Base-by-base conservation (phyloP, 495 filamentous ascomycete species). In the Aspergillus kassunensis region DNA sequence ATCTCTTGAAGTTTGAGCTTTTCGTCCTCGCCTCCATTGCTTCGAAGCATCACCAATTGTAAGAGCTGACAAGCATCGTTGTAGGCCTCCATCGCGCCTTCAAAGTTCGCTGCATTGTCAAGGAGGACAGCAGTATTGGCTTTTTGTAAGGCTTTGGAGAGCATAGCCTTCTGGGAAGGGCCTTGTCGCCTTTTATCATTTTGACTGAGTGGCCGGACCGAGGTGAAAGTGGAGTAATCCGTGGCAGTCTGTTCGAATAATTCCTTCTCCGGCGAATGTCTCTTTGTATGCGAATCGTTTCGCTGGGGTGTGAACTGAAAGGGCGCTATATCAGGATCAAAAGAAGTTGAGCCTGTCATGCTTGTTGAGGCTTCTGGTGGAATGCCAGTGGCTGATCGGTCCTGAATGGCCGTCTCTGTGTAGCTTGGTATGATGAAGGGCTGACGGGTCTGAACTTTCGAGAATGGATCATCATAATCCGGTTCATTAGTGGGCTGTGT, bases 61-160 rank as follows among this genome's bases (percentile, higher is more conserved):
- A 98, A 72, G 56, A 97, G 70, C 19, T 79, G 74, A 59, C 95
- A 96, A 5, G 92, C 91, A 70, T 97, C 95, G 15, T 76, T 77
- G 63, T 98, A 98, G 20, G 93, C 91, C 59, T 89, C 82, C 73
- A 93, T 86, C 24, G 93, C 93, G 20, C 91, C 91, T 64, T 93
- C 90, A 57, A 91, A 87, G 65, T 97, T 96, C 59, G 91, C 87
- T 4, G 89, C 90, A 73, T 96, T 95, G 66, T 98, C 93, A 25
- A 97, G 81, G 48, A 95, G 78, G 13, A 98, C 93, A 7, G 93
- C 93, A 19, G 89, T 93, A 58, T 97, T 96, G 31, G 93, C 93
- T 68, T 96, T 96, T 59, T 95, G 85, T 35, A 98, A 72, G 6
- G 93, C 93, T 62, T 87, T 90, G 4, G 91, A 93, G 15, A 98